Evolutionary conservation across 495 filamentous ascomycete species (phyloP), one percentile per base, ranked within the genome.

Genomic region (Coniosporium apollinis): DNA sequence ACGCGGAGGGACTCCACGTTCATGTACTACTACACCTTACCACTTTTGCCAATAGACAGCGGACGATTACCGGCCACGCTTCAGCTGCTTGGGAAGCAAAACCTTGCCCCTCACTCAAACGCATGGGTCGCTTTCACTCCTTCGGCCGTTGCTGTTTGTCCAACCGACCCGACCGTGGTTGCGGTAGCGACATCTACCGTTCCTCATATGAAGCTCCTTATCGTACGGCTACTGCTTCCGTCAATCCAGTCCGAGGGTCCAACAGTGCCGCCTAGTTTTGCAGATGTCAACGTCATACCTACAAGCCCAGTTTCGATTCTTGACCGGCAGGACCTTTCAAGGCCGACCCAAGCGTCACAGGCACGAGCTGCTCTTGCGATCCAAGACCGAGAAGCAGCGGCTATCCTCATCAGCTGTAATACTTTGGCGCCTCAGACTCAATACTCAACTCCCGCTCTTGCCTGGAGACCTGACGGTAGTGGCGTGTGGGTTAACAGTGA

Each of bases 401-500:
- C 72, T 2, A 73, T 79, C 11, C 40, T 66, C 13, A 55, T 74
- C 3, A 64, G 75, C 43, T 57, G 65, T 4, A 76, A 58, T 40
- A 75, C 76, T 0, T 58, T 74, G 41, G 70, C 76, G 7, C 72
- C 76, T 19, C 76, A 81, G 53, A 76, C 76, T 31, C 55, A 65
- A 5, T 81, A 79, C 47, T 74, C 68, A 22, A 80, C 73, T 9
- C 73, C 76, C 15, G 64, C 67, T 41, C 51, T 79, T 7, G 66
- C 58, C 6, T 81, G 76, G 76, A 55, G 76, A 32, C 74, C 74
- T 3, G 61, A 72, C 46, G 74, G 72, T 1, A 65, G 56, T 19
- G 76, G 76, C 1, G 50, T 81, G 4, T 81, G 71, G 69, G 73
- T 79, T 1, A 80, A 76, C 52, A 69, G 69, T 7, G 76, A 81